Conservation (phyloP, 2,329 filamentous ascomycete species). For the Fonsecaea erecta region DNA sequence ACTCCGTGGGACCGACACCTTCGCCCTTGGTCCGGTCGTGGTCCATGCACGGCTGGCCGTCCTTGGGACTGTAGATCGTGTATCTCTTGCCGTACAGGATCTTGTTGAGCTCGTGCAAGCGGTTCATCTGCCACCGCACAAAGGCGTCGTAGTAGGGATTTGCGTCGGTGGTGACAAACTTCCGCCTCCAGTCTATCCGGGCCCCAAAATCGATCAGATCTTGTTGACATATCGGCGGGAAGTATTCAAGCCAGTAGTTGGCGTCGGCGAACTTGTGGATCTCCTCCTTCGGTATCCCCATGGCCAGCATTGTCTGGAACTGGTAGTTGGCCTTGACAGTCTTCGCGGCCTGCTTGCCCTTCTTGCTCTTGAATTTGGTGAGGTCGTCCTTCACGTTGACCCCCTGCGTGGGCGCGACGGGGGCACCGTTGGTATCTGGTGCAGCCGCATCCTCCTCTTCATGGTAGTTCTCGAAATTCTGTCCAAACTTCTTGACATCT, state of each 20-base stretch:
- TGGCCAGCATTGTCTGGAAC: conserved; percentile 90
- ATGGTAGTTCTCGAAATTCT: conserved; percentile 79
- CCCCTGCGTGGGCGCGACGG: conserved; percentile 66
- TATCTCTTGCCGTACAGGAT: conserved; percentile 75
- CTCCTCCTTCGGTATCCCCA: conserved; percentile 84
- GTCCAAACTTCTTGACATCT: conserved; percentile 86
- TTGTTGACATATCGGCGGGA: conserved; percentile 77
- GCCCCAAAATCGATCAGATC: conserved; percentile 85
- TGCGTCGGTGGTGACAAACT: conserved; percentile 91
- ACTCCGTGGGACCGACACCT: conserved; percentile 84
- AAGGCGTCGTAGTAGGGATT: conserved; percentile 98
- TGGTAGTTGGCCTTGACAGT: conserved; percentile 93
- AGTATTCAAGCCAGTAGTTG: conserved; percentile 89
- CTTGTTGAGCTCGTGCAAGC: conserved; percentile 38
- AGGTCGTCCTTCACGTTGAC: conserved; percentile 72
- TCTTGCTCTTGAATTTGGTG: conserved; percentile 89
- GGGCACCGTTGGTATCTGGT: conserved; percentile 51
- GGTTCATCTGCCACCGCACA: conserved; percentile 72
- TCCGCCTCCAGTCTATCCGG: conserved; percentile 89
- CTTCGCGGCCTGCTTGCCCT: conserved; percentile 90
- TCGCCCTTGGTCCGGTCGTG: conserved; percentile 83
- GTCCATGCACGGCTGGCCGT: conserved; percentile 85
- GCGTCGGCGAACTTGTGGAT: conserved; percentile 93
- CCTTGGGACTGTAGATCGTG: conserved; percentile 90
- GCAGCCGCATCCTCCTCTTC: conserved; percentile 62